Conservation (phyloP, 1,139 yeast genomes). For the Schwanniomyces etchellsii region DNA sequence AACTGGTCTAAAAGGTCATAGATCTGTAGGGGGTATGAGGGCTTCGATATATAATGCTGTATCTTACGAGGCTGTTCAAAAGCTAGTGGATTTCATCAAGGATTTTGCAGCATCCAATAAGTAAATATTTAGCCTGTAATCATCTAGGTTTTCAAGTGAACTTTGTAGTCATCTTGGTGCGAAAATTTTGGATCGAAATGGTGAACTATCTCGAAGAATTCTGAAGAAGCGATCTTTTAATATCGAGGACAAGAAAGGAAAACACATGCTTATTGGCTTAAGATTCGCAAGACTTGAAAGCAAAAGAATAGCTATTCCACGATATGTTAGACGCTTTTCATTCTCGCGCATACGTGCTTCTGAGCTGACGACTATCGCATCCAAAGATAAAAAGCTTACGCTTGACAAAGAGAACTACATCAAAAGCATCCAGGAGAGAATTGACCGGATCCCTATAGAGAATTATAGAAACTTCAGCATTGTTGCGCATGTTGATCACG, state of each 20-base stretch:
- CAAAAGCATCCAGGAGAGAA: conserved; percentile 44
- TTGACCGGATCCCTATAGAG: conserved; percentile 69
- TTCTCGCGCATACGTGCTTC: too few relatives aligned
- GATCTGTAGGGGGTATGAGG: conserved; percentile 96
- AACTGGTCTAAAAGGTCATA: conserved; percentile 86
- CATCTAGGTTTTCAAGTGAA: too few relatives aligned
- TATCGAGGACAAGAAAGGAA: too few relatives aligned
- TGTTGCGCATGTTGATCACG: conserved; percentile 97
- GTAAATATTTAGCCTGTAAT: too few relatives aligned
- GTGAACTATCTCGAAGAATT: too few relatives aligned
- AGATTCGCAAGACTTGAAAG: too few relatives aligned
- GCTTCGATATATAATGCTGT: conserved; percentile 92
- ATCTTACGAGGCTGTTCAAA: conserved; percentile 53
- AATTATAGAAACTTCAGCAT: conserved; percentile 87
- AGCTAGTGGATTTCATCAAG: conserved; percentile 53
- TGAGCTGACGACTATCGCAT: conserved; percentile 6
- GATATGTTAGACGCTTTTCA: too few relatives aligned
- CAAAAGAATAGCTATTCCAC: too few relatives aligned
- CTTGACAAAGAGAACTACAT: conserved; percentile 28
- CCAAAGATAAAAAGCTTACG: conserved; percentile 23
- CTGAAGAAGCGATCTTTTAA: too few relatives aligned
- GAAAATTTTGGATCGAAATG: too few relatives aligned
- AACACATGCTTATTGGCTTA: too few relatives aligned
- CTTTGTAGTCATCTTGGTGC: too few relatives aligned
- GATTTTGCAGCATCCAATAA: conserved; percentile 51